phyloP scores from a whole-genome alignment of 75 land plant species.

The Ceratopteris richardii region DNA sequence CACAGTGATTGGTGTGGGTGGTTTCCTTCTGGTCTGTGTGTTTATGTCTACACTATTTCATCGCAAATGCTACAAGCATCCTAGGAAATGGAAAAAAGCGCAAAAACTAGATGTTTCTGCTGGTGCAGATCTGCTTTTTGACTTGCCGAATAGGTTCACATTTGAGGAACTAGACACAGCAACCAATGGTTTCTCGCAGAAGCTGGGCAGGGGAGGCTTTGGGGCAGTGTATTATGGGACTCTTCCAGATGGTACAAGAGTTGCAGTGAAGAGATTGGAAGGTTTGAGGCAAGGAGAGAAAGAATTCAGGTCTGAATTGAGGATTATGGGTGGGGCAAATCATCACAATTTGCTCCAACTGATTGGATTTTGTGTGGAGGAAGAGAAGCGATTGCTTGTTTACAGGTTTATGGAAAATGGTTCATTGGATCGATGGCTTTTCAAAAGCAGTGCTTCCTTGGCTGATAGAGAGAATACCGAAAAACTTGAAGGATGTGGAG shows the following conservation, averaged over 20 bases:
- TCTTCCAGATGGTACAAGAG: constrained; percentile 34
- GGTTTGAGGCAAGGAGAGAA: constrained; percentile 56
- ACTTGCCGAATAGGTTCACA: constrained; percentile 11
- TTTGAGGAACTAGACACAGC: constrained; percentile 12
- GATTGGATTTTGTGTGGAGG: constrained; percentile 17
- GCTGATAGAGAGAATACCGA: too few species aligned
- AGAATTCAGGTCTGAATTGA: constrained; percentile 23
- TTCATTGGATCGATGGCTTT: constrained; percentile 22
- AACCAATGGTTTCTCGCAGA: constrained; percentile 9
- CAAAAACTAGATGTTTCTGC: background rate
- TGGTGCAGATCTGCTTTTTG: background rate
- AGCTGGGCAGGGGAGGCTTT: constrained; percentile 53
- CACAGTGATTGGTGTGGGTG: too few species aligned
- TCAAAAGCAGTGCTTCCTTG: too few species aligned
- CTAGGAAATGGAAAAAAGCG: background rate
- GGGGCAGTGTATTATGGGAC: constrained; percentile 67
- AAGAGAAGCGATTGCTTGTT: constrained; percentile 15
- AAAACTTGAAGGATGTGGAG: background rate
- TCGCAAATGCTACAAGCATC: background rate
- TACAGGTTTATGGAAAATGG: constrained; percentile 32
- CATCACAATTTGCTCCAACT: constrained; percentile 27
- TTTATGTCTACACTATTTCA: background rate
- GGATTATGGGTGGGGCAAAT: constrained; percentile 21
- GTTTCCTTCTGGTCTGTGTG: too few species aligned
- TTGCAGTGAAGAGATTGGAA: constrained; percentile 75